These are phyloP conservation scores for Aspergillus sclerotiicarbonarius DNA, from an alignment of 495 filamentous ascomycete genomes.

Conservation along the genomic window DNA sequence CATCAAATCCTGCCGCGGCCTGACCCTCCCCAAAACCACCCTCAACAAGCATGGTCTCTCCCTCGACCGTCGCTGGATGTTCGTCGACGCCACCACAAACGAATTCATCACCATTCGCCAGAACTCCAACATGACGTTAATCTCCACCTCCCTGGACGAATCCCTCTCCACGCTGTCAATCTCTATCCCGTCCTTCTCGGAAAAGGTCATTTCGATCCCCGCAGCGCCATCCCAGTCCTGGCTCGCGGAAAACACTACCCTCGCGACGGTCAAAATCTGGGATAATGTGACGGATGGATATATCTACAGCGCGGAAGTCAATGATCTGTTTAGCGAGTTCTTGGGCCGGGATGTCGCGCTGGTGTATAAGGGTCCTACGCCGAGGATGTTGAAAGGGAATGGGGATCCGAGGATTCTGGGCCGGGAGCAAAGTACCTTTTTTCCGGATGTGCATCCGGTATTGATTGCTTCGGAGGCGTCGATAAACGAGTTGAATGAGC, in stretches of 20 bases:
- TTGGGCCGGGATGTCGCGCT: constrained; percentile 33
- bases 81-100: constrained; percentile 36
- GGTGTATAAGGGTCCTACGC: constrained; percentile 44
- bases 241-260: constrained; percentile 32
- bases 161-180: constrained; percentile 26
- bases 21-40: constrained; percentile 64
- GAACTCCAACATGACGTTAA: constrained; percentile 43
- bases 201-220: constrained; percentile 29
- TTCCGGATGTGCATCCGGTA: constrained; percentile 44
- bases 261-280: constrained; percentile 37
- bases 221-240: constrained; percentile 30
- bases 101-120: constrained; percentile 46
- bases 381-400: constrained; percentile 41
- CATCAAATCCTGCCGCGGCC: constrained; percentile 81
- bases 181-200: constrained; percentile 7
- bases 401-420: constrained; percentile 35
- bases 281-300: constrained; percentile 41
- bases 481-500: constrained; percentile 38
- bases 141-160: constrained; percentile 35
- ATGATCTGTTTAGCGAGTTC: constrained; percentile 35
- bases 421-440: constrained; percentile 37
- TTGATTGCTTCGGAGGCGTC: constrained; percentile 53
- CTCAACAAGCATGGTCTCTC: constrained; percentile 71
- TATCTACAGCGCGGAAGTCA: constrained; percentile 32
- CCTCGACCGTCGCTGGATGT: constrained; percentile 67